Evolutionary conservation across 345 rosid species (phyloP).

Genomic region (Abelmoschus esculentus): DNA sequence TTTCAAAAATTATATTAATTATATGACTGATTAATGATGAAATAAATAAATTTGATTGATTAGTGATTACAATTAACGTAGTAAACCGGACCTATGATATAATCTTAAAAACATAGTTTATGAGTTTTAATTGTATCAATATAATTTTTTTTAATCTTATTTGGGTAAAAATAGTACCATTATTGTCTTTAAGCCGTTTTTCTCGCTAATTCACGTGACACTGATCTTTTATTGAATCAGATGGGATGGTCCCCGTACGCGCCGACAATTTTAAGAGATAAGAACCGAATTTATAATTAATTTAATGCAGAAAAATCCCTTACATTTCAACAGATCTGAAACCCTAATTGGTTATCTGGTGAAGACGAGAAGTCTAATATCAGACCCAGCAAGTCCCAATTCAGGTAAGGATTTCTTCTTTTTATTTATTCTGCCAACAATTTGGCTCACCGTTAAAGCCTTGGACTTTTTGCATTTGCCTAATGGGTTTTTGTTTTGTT

Average conservation of each 20-base stretch:
- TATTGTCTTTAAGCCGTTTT: no score
- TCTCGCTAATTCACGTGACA: no score
- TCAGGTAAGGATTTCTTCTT: constrained; percentile 10
- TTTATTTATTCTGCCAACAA: background rate
- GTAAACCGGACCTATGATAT: no score
- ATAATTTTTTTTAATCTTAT: no score
- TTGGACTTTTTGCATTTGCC: background rate
- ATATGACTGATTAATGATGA: no score
- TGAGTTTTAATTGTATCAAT: no score
- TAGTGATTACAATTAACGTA: no score
- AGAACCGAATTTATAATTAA: background rate
- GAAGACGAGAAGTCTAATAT: constrained; percentile 1
- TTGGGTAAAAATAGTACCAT: no score
- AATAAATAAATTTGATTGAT: no score
- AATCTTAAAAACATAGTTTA: no score
- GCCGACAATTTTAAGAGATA: background rate
- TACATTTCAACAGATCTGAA: constrained; percentile 14
- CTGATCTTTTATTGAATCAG: no score
- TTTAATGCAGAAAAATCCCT: background rate
- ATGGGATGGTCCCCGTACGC: background rate
- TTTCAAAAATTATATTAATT: no score
- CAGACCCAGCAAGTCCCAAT: background rate
- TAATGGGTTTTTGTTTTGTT: background rate
- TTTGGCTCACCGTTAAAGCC: background rate
- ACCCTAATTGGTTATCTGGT: background rate